A percentile compares a stretch with the other conserved stretches of the same genome.
These are phyloP conservation scores for Xylaria telfairii DNA, from an alignment of 495 filamentous ascomycete genomes.

Conservation along the genomic window DNA sequence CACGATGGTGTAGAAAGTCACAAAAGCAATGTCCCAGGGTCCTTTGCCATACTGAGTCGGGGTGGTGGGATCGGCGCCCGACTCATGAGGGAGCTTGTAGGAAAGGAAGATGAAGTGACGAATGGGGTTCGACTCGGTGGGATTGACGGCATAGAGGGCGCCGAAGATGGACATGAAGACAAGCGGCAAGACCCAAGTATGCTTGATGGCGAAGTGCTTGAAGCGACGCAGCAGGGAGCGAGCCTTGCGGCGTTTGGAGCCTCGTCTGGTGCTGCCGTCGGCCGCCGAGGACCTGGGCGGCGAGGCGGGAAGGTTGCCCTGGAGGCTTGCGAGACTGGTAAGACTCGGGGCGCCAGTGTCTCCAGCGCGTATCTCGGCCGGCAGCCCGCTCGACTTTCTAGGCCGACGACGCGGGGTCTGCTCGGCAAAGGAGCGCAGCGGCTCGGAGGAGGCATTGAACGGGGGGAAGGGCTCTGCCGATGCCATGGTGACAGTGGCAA, in stretches of 20 bases:
- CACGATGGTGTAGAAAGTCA: conserved; percentile 87
- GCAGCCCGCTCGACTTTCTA: conserved; percentile 56
- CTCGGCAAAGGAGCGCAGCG: conserved; percentile 42
- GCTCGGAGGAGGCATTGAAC: conserved; percentile 50
- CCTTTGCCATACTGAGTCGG: conserved; percentile 90
- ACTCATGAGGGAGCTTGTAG: conserved; percentile 69
- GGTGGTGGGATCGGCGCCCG: conserved; percentile 54
- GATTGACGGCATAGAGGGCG: conserved; percentile 75
- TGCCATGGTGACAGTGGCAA: conserved; percentile 35
- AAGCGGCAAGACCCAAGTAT: conserved; percentile 83
- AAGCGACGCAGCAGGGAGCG: conserved; percentile 69
- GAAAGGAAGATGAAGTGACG: conserved; percentile 92
- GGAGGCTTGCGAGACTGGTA: conserved; percentile 48
- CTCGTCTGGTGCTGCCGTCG: conserved; percentile 43
- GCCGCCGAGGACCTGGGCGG: conserved; percentile 17
- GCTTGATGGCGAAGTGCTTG: conserved; percentile 69
- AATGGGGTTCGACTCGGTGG: conserved; percentile 80
- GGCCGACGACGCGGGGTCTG: conserved; percentile 50
- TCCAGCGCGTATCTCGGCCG: conserved; percentile 49
- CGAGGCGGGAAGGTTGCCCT: conserved; percentile 25
- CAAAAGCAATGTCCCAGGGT: conserved; percentile 92
- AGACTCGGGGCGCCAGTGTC: conserved; percentile 56
- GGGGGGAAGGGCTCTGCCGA: conserved; percentile 53
- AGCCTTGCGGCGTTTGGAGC: conserved; percentile 62
- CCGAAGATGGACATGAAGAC: conserved; percentile 69